These are phyloP conservation scores for Suillus subalutaceus DNA, from an alignment of 768 basidiomycete genomes.

Conservation along the genomic window DNA sequence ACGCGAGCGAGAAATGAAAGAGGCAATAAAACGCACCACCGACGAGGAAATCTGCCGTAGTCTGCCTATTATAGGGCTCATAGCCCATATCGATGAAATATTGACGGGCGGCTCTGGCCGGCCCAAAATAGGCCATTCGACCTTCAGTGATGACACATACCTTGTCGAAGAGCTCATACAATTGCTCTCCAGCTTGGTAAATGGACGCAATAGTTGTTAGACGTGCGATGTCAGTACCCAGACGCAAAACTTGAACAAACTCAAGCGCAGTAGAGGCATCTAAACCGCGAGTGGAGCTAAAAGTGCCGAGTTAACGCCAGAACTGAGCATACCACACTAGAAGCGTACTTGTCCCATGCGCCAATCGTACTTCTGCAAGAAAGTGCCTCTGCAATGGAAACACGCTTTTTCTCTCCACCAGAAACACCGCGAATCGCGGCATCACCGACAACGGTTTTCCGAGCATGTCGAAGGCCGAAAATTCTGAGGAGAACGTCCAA, in stretches of 20 bases:
- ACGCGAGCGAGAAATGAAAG: not conserved
- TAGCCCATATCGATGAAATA: constrained; percentile 64
- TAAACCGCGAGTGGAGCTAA: constrained; percentile 66
- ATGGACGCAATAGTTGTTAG: constrained; percentile 75
- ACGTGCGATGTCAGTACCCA: constrained; percentile 59
- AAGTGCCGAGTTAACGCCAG: not conserved
- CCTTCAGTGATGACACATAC: constrained; percentile 63
- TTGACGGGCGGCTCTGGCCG: constrained; percentile 48
- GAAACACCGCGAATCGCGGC: constrained; percentile 74
- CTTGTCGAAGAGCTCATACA: constrained; percentile 70
- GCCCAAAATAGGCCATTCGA: constrained; percentile 59
- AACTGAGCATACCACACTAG: not conserved
- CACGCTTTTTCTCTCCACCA: constrained; percentile 81
- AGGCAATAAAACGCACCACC: constrained; percentile 29
- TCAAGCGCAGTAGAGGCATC: constrained; percentile 75
- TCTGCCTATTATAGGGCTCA: constrained; percentile 56
- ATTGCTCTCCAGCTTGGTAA: constrained; percentile 79
- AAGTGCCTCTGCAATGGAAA: constrained; percentile 75
- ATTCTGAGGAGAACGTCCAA: constrained; percentile 62
- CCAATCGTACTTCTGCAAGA: constrained; percentile 62
- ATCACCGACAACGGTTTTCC: constrained; percentile 77
- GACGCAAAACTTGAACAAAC: constrained; percentile 67
- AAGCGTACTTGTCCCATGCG: constrained; percentile 76
- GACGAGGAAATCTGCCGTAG: constrained; percentile 63
- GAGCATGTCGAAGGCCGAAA: constrained; percentile 76